Evolutionary conservation across 768 basidiomycete genomes (phyloP).

Genomic region (Leccinum uliginosum): DNA sequence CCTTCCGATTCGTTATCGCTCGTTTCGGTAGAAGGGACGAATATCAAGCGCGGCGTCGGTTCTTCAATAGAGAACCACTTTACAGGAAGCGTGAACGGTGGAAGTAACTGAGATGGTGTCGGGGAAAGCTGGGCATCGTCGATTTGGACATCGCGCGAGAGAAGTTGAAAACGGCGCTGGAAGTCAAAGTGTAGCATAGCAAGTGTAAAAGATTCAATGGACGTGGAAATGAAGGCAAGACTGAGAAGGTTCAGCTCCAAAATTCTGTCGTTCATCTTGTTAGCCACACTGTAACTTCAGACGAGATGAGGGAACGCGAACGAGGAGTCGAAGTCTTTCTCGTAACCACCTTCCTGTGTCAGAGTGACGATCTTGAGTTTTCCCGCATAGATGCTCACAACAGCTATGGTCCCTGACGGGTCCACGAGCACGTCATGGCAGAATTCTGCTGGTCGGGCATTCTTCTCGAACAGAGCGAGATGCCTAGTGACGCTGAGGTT

Average conservation of each 20-base stretch:
- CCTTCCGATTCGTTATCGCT: slow-evolving; percentile 42
- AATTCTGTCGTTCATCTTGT: slow-evolving; percentile 37
- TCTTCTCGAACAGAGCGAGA: slow-evolving; percentile 53
- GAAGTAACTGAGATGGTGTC: slow-evolving; percentile 43
- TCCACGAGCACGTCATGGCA: slow-evolving; percentile 67
- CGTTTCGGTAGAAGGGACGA: slow-evolving; percentile 24
- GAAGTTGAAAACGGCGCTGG: slow-evolving; percentile 55
- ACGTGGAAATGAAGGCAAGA: slow-evolving; percentile 51
- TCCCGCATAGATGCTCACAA: slow-evolving; percentile 64
- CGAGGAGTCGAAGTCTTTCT: slow-evolving; percentile 61
- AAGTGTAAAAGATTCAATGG: slow-evolving; percentile 44
- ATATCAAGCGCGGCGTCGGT: slow-evolving; percentile 38
- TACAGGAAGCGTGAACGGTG: slow-evolving; percentile 48
- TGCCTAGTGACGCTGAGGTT: slow-evolving; percentile 39
- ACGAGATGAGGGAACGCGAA: slow-evolving; percentile 33
- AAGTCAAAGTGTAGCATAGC: slow-evolving; percentile 69
- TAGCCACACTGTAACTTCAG: neutral
- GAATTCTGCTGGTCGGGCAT: slow-evolving; percentile 63
- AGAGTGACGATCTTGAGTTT: slow-evolving; percentile 64
- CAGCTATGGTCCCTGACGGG: slow-evolving; percentile 53
- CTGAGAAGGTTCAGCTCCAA: slow-evolving; percentile 67
- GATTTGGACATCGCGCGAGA: slow-evolving; percentile 52
- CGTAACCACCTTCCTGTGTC: slow-evolving; percentile 45
- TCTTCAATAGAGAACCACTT: slow-evolving; percentile 41
- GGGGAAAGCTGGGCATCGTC: slow-evolving; percentile 46